These are phyloP conservation scores for Phenoliferia sp. DNA, from an alignment of 1,284 basidiomycete genomes.

Conservation along the genomic window DNA sequence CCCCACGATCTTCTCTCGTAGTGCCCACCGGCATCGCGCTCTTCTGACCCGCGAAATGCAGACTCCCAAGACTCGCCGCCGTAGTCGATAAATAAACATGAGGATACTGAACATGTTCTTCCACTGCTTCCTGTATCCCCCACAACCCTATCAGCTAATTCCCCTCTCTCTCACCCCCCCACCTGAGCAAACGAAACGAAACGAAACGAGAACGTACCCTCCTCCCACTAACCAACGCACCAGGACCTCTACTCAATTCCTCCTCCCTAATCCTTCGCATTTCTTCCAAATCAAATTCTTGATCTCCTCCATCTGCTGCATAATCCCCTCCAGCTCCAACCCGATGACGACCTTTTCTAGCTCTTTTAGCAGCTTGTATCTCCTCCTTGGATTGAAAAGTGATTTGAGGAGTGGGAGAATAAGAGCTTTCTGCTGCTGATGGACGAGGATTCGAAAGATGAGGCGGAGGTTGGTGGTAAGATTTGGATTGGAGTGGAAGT, in stretches of 20 bases:
- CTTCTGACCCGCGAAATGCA: conserved; percentile 63
- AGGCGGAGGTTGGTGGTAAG: too few species aligned
- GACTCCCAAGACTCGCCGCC: conserved; percentile 54
- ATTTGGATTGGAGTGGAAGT: too few species aligned
- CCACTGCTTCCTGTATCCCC: conserved; percentile 43
- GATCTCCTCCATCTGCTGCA: conserved; percentile 10
- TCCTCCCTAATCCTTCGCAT: conserved; percentile 25
- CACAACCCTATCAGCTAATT: too few species aligned
- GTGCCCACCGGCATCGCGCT: conserved; percentile 84
- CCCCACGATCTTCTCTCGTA: conserved; percentile 60
- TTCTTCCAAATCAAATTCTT: conserved; percentile 22
- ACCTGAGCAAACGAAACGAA: too few species aligned
- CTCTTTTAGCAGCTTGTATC: too few species aligned
- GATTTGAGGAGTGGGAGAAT: too few species aligned
- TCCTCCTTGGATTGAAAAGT: too few species aligned
- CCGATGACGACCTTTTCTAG: too few species aligned
- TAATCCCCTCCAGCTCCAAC: conserved; percentile 12
- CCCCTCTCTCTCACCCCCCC: too few species aligned
- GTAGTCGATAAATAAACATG: conserved; percentile 77
- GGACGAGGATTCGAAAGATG: too few species aligned
- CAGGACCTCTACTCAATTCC: conserved; percentile 46
- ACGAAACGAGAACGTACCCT: background rate
- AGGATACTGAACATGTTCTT: conserved; percentile 59
- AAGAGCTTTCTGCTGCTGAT: too few species aligned
- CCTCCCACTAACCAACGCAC: conserved; percentile 40